Evolutionary conservation across 1,284 basidiomycete genomes (phyloP), one percentile per base, ranked within the genome.

Genomic region (Microbotryomycetes sp.): DNA sequence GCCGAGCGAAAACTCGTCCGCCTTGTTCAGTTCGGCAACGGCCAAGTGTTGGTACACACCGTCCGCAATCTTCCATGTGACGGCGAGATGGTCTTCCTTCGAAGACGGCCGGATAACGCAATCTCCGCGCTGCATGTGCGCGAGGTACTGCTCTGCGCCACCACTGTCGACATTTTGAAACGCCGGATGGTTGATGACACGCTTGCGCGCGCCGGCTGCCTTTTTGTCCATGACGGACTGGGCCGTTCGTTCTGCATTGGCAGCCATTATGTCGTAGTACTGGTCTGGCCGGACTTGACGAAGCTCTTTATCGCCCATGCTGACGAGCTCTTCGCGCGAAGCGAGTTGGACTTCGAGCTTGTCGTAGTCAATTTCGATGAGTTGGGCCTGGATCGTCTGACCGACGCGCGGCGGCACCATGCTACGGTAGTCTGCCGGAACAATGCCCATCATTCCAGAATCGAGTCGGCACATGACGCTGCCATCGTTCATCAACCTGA

Each of bases 21-120:
- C 83, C 75, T 83, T 83, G 74, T 82, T 78, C 50, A 82, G 74
- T 73, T 99, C 96, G 28, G 86, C 85, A 6, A 98, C 92, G 75
- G 98, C 92, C 91, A 99, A 89, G 74, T 99, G 97, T 75, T 98
- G 96, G 77, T 89, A 98, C 23, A 99, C 80, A 65, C 87, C 89
- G 62, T 97, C 89, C 70, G 96, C 94, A 11, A 99, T 93, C 78
- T 98, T 98, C 96, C 96, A 99, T 0, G 96, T 99, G 15, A 98
- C 89, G 35, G 96, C 96, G 41, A 99, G 81, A 76, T 98, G 96
- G 73, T 97, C 85, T 45, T 82, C 78, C 75, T 94, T 93, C 3
- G 93, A 97, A 30, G 91, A 96, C 0, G 96, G 96, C 50, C 96
- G 82, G 68, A 99, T 91, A 31, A 99, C 89, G 51, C 92, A 91